Base-by-base conservation (phyloP, 768 basidiomycete species). In the Boletus subcaerulescens region DNA sequence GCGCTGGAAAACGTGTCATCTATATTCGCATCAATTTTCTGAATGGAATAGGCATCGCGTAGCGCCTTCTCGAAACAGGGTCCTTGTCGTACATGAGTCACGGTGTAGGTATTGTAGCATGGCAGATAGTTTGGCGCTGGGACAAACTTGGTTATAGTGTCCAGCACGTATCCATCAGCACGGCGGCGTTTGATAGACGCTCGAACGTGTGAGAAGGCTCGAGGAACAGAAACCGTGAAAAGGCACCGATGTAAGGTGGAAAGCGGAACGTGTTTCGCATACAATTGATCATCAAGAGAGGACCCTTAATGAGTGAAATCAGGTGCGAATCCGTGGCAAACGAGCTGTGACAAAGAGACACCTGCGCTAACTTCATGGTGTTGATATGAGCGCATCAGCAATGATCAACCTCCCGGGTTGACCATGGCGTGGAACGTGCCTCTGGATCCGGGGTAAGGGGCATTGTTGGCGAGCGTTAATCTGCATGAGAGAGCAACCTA, bases 111-210 rank as follows among this genome's bases (percentile, higher is more conserved):
- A 20, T 6, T 35, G 14, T 41, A 20, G 39, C 15, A 31, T 22
- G 38, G 17, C 32, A 32, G 42, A 48, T 29, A 36, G 1, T 6
- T 10, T 32, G 10, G 29, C 14, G 33, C 20, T 12, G 17, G 14
- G 45, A 41, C 45, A 26, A 45, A 53, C 35, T 44, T 38, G 33
- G 56, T 36, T 52, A 61, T 51, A 39, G 42, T 39, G 45, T 14
- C 9, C 33, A 11, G 26, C 43, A 35, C 26, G 5, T 9, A n/a
- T 15, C 41, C 10, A 22, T 15, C 32, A 32, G 8, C 32, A 32
- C 32, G 6, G 20, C 20, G 20, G 13, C n/a, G 18, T 33, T 45
- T 40, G 45, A 48, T 45, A 6, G 42, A 10, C 48, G 48, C 48
- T 26, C 35, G 14, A 20, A 24, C 46, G 35, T 31, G 22, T 22